Conservation (phyloP, 768 basidiomycete genomes). For the Cyclocybe cylindracea region DNA sequence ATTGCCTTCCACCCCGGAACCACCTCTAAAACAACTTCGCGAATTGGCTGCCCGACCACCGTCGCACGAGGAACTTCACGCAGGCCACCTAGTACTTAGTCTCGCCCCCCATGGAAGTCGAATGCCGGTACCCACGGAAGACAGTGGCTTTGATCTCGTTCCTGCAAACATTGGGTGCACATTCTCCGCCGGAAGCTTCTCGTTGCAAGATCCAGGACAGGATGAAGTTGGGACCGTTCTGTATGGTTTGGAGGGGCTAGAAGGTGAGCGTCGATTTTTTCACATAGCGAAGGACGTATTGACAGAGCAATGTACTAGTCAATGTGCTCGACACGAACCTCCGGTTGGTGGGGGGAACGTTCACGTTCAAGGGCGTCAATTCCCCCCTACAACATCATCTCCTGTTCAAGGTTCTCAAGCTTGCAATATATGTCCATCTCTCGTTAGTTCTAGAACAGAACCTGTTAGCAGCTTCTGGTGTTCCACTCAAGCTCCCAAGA, state of each 20-base stretch:
- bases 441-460: constrained; percentile 65
- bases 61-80: constrained; percentile 22
- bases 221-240: constrained; percentile 36
- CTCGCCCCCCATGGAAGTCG: constrained; percentile 40
- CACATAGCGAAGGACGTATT: not conserved
- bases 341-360: constrained; percentile 62
- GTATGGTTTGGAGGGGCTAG: constrained; percentile 53
- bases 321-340: constrained; percentile 9
- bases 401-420: constrained; percentile 49
- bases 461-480: constrained; percentile 49
- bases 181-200: constrained; percentile 43
- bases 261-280: constrained; percentile 36
- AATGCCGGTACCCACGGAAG: constrained; percentile 30
- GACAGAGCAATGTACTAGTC: constrained; percentile 8
- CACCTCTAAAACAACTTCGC: constrained; percentile 22
- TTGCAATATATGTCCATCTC: constrained; percentile 55
- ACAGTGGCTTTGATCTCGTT: constrained; percentile 41
- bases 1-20: constrained; percentile 13
- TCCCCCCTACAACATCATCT: constrained; percentile 42
- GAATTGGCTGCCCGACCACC: constrained; percentile 23
- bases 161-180: constrained; percentile 42
- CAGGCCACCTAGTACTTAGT: constrained; percentile 55
- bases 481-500: constrained; percentile 45
- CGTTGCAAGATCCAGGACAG: constrained; percentile 32
- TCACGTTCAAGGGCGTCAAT: constrained; percentile 49